Conservation (phyloP, 2,329 filamentous ascomycete species). For the Fusarium pseudograminearum region DNA sequence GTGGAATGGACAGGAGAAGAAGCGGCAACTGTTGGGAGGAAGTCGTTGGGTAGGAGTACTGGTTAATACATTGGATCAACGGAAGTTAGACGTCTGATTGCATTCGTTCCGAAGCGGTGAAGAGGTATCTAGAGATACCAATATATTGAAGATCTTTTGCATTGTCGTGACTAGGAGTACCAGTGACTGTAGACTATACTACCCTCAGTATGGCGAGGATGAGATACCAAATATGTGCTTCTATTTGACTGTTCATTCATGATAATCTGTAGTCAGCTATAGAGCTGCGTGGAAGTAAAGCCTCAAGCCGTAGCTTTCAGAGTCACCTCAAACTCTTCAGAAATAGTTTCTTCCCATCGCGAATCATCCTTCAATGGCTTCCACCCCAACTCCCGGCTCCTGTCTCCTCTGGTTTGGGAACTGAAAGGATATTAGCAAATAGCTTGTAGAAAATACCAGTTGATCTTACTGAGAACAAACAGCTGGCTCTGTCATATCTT, state of each 20-base stretch:
- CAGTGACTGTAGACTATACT: too few relatives aligned
- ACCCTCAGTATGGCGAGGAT: not conserved
- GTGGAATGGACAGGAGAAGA: conserved; percentile 4
- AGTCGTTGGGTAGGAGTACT: not conserved
- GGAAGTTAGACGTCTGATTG: not conserved
- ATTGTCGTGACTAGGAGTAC: not conserved
- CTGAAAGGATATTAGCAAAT: not conserved
- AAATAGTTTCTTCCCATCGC: conserved; percentile 4
- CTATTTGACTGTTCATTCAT: not conserved
- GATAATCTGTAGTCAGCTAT: not conserved
- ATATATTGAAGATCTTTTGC: not conserved
- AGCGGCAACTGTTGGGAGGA: not conserved
- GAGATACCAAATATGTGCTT: not conserved
- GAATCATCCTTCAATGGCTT: conserved; percentile 5
- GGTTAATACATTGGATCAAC: not conserved
- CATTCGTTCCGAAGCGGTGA: too few relatives aligned
- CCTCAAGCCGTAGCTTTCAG: not conserved
- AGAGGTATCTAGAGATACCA: accelerated
- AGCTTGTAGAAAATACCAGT: accelerated
- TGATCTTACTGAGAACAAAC: conserved; percentile 1
- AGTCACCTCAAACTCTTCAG: not conserved
- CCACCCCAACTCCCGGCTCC: conserved; percentile 10
- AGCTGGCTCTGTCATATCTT: conserved; percentile 9
- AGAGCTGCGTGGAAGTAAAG: too few relatives aligned
- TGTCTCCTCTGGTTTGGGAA: conserved; percentile 3